Evolutionary conservation across 2,329 filamentous ascomycete genomes (phyloP), one percentile per base, ranked within the genome.

Genomic region (Elsinoe necatrix): DNA sequence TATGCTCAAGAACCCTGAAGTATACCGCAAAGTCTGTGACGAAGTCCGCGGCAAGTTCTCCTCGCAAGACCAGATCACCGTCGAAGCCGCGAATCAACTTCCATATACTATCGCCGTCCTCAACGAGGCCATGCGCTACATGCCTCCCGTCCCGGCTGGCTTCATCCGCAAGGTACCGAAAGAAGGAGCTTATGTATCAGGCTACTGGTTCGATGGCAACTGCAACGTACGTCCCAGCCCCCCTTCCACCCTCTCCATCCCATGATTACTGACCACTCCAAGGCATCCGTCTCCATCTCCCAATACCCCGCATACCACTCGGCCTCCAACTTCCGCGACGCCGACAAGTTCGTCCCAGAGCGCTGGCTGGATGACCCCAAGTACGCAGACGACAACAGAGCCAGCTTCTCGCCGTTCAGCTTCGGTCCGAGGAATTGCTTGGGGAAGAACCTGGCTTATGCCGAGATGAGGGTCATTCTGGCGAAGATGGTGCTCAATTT

Each of bases 121-220:
- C 11, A 71, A 74, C 54, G 76, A 79, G 63, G 72, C 68, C 1
- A 64, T 78, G 4, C 67, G 76, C 6, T 70, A 75, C 54, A 74
- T 73, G 61, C 74, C 75, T 1, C 74, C 75, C 0, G 70, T 77
- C 3, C 69, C 73, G 4, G 67, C 68, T 23, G 71, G 73, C 5
- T 66, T 70, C 7, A 57, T 63, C 7, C 63, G 69, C 1, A 58
- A 62, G 9, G 61, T 63, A 14, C 66, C 68, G 5, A 27, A 48
- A 11, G 64, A 61, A 6, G 68, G 67, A 20, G 63, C 62, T 25
- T 51, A 62, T 7, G 62, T 70, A 20, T 62, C 60, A 12, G 67
- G 64, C 3, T 55, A 62, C 31, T 66, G 58, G 52, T 50, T 70
- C 25, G 64, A 68, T 9, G 67, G 57, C 12, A 57, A 60, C 42